Conservation (phyloP, 2,329 filamentous ascomycete species). For the Xylariaceae sp. region DNA sequence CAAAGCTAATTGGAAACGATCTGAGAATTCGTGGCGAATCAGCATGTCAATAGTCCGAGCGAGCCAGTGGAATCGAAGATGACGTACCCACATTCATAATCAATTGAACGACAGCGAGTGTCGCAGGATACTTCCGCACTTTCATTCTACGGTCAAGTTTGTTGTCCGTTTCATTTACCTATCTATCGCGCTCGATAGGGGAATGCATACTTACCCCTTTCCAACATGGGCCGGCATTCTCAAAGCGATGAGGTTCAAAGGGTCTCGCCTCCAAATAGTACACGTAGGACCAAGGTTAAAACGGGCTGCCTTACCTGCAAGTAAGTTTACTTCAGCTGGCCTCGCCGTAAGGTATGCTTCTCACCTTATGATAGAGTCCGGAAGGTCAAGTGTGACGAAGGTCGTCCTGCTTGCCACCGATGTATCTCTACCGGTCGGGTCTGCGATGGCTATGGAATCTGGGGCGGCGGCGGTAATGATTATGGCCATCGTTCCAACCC, state of each 20-base stretch:
- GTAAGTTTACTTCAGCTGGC: constrained; percentile 16
- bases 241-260: background rate
- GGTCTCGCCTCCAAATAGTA: background rate
- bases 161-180: too few relatives aligned
- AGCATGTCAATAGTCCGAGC: too few relatives aligned
- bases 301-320: constrained; percentile 38
- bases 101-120: too few relatives aligned
- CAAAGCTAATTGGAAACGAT: too few relatives aligned
- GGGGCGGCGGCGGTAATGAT: constrained; percentile 31
- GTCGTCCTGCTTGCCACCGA: constrained; percentile 30
- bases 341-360: background rate
- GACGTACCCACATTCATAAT: too few relatives aligned
- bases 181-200: too few relatives aligned
- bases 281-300: constrained; percentile 24
- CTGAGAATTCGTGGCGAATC: too few relatives aligned
- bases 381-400: constrained; percentile 38
- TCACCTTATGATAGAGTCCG: constrained; percentile 24
- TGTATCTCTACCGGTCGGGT: constrained; percentile 34
- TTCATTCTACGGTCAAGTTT: too few relatives aligned
- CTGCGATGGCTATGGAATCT: constrained; percentile 38
- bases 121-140: too few relatives aligned
- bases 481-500: constrained; percentile 30
- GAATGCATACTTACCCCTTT: background rate
- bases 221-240: background rate
- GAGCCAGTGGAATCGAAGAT: too few relatives aligned